These are phyloP conservation scores for Yamadazyma sp. DNA, from an alignment of 1,139 yeast genomes.

Conservation along the genomic window DNA sequence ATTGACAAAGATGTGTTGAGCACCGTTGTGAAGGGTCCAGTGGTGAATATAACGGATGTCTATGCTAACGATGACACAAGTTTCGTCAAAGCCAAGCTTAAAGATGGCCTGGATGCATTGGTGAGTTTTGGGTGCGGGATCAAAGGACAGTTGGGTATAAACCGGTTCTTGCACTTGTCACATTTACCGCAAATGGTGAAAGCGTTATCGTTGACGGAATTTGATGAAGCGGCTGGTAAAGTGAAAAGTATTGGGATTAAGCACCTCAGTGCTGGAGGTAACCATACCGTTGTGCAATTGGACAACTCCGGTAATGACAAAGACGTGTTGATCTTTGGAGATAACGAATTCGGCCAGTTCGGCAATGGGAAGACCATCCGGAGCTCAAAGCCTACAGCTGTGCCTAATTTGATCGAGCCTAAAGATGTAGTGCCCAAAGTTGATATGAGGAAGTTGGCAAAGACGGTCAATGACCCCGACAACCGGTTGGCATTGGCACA, in stretches of 20 bases:
- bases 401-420: constrained; percentile 64
- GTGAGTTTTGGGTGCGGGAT: constrained; percentile 82
- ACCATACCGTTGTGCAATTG: constrained; percentile 65
- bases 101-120: constrained; percentile 27
- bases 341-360: constrained; percentile 76
- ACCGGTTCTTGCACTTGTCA: constrained; percentile 72
- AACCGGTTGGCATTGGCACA: constrained; percentile 47
- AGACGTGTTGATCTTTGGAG: constrained; percentile 82
- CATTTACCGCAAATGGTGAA: constrained; percentile 64
- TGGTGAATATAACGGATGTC: constrained; percentile 46
- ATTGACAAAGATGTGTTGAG: constrained; percentile 26
- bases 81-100: constrained; percentile 45
- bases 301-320: constrained; percentile 41
- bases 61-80: constrained; percentile 72
- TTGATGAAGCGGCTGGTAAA: constrained; percentile 29
- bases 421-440: constrained; percentile 23
- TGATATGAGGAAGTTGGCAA: constrained; percentile 23
- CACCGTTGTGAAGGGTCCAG: constrained; percentile 20
- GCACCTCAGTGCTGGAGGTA: constrained; percentile 59
- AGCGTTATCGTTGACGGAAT: constrained; percentile 48
- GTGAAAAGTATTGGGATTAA: constrained; percentile 47
- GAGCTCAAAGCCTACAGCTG: constrained; percentile 51
- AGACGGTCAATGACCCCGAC: constrained; percentile 34
- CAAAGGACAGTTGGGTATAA: constrained; percentile 86
- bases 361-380: constrained; percentile 78